phyloP scores from a whole-genome alignment of 495 filamentous ascomycete species.

The Durotheca rogersii region DNA sequence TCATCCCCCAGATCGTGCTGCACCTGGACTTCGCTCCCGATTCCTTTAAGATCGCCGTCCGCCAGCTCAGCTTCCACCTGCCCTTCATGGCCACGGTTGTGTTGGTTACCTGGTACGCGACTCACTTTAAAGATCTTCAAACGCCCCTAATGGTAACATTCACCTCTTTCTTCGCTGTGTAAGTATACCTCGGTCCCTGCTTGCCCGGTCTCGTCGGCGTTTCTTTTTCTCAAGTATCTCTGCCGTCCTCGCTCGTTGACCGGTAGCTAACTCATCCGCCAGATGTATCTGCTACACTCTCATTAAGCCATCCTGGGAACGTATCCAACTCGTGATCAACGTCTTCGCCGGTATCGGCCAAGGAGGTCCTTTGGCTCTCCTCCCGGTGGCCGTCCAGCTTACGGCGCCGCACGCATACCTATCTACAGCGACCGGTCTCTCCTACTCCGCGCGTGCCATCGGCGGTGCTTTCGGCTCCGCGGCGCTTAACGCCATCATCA shows the following conservation, averaged over 20 bases:
- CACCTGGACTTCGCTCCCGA: constrained; percentile 54
- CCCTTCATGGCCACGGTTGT: constrained; percentile 40
- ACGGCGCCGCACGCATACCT: constrained; percentile 56
- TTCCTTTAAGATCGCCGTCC: constrained; percentile 48
- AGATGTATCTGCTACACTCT: constrained; percentile 50
- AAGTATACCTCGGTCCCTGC: constrained; percentile 18
- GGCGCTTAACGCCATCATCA: constrained; percentile 56
- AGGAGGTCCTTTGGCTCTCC: constrained; percentile 50
- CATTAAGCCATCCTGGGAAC: constrained; percentile 48
- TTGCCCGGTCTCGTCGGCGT: too few relatives aligned
- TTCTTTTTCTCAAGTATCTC: too few relatives aligned
- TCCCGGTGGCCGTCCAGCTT: constrained; percentile 55
- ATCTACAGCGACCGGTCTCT: constrained; percentile 55
- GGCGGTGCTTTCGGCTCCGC: constrained; percentile 57
- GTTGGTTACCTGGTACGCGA: constrained; percentile 51
- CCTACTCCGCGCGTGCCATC: constrained; percentile 55
- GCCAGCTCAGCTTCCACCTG: constrained; percentile 49
- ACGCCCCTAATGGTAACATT: constrained; percentile 51
- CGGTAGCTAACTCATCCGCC: constrained; percentile 6
- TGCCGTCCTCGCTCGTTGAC: neutral
- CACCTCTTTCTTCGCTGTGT: constrained; percentile 48
- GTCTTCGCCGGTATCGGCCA: constrained; percentile 54
- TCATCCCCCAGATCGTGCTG: constrained; percentile 54
- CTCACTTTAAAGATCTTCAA: constrained; percentile 53
- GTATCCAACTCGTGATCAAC: constrained; percentile 50